Evolutionary conservation across 176 grass and related monocot species (phyloP).

Genomic region (Hyparrhenia diplandra): DNA sequence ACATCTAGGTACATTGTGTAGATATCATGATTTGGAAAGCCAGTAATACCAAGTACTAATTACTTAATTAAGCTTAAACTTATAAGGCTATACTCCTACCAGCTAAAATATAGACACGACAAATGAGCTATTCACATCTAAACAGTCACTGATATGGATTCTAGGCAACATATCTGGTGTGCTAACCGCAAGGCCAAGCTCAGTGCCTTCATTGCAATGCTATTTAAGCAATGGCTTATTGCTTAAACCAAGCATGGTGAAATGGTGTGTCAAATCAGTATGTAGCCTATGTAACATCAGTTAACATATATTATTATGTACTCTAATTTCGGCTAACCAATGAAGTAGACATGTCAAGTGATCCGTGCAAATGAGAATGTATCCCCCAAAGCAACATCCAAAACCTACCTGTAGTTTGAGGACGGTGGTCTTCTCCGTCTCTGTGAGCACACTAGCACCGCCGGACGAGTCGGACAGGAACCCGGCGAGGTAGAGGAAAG

Average conservation of each 20-base stretch:
- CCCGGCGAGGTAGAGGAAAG: conserved; percentile 70
- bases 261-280: neutral
- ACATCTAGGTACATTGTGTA: neutral
- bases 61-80: neutral
- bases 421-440: conserved; percentile 82
- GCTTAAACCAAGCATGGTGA: neutral
- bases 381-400: neutral
- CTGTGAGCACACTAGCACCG: conserved; percentile 57
- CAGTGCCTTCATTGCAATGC: neutral
- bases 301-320: neutral
- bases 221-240: neutral
- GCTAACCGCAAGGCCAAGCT: neutral
- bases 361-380: neutral
- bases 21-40: neutral
- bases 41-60: neutral
- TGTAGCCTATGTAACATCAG: neutral
- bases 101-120: neutral
- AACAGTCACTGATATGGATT: neutral
- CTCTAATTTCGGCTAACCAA: neutral
- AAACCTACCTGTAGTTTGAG: conserved; percentile 96
- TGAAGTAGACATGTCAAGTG: neutral
- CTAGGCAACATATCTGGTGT: neutral
- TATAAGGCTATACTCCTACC: neutral
- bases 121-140: neutral
- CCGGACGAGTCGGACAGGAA: conserved; percentile 64